Percentiles rank a stretch among this genome's conserved stretches.
Conservation (phyloP, 1,284 basidiomycete genomes). For the Rhizopogon parksii region DNA sequence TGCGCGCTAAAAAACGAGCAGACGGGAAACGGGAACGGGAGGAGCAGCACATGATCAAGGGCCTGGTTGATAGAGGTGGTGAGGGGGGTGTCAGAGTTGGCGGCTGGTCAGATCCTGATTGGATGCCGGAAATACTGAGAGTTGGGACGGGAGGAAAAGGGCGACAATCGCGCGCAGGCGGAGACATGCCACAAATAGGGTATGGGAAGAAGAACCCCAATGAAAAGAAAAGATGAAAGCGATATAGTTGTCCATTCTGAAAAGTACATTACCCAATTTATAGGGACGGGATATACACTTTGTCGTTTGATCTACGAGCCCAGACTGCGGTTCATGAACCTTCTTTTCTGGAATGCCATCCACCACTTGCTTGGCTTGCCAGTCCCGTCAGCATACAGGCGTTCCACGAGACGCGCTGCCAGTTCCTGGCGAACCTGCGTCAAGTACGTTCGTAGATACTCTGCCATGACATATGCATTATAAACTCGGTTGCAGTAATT, state of each 20-base stretch:
- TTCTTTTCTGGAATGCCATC: conserved; percentile 98
- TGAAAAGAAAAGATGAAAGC: conserved; percentile 59
- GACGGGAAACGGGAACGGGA: conserved; percentile 72
- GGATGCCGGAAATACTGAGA: conserved; percentile 82
- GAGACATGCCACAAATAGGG: conserved; percentile 75
- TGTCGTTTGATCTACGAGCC: conserved; percentile 37
- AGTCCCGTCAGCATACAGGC: conserved; percentile 80
- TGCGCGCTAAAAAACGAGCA: conserved; percentile 71
- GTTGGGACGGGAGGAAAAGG: conserved; percentile 73
- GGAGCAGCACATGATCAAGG: conserved; percentile 66
- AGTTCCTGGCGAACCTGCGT: conserved; percentile 91
- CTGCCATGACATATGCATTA: conserved; percentile 32
- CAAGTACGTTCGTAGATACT: conserved; percentile 86
- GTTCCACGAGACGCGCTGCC: conserved; percentile 78
- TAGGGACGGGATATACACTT: conserved; percentile 3
- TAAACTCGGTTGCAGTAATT: conserved; percentile 4
- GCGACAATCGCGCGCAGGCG: conserved; percentile 42
- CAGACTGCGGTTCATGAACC: conserved; percentile 89
- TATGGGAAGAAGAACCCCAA: conserved; percentile 86
- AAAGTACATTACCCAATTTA: conserved; percentile 11
- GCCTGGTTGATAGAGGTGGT: conserved; percentile 47
- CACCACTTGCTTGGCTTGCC: conserved; percentile 99
- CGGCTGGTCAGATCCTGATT: conserved; percentile 94
- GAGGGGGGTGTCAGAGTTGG: conserved; percentile 50
- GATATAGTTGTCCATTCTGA: conserved; percentile 13